Base-by-base conservation (phyloP, 495 filamentous ascomycete species). In the Penicillium angulare region DNA sequence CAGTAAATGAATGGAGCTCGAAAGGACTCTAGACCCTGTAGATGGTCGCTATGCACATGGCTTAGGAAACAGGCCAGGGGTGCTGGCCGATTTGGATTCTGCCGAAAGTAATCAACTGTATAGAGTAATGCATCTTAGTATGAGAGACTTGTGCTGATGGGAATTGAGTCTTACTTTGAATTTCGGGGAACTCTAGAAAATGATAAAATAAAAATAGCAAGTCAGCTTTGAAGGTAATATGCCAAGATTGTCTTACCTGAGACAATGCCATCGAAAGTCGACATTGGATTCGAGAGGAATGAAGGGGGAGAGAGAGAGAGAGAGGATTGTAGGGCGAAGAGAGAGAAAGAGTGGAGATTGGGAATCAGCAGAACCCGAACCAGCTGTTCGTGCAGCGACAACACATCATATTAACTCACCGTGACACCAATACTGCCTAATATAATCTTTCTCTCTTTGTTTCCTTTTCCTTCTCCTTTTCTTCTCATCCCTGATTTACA, bases 21-120 rank as follows among this genome's bases (percentile, higher is more conserved):
- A 42, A 87, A 76, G 42, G 75, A 84, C 60, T 96, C 92, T 22
- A 97, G 78, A 1, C 92, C 92, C 49, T 79, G 80, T 6, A 96
- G 78, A 67, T 97, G 92, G 54, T 97, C 92, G 49, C 86, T 95
- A 64, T 97, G 92, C 9, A 95, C 85, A 79, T 97, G 92, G 61
- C 87, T 92, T 32, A 97, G 76, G 62, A 97, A 96, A 63, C 88
- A 96, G 13, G 88, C 91, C 35, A 95, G 63, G 2, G 92, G 88
- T 23, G 87, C 77, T 22, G 67, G 75, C 15, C 65, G 67, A 0
- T 73, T 76, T 16, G 72, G 76, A 17, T 71, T 70, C 15, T 72
- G 72, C 13, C 91, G 83, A 61, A 96, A 97, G 69, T 87, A 91
- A 65, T 97, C 92, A 49, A 96, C 86, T 87, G 41, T 22, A 41